Conservation (phyloP, 2,329 filamentous ascomycete genomes). For the Sordariomycetes sp. region DNA sequence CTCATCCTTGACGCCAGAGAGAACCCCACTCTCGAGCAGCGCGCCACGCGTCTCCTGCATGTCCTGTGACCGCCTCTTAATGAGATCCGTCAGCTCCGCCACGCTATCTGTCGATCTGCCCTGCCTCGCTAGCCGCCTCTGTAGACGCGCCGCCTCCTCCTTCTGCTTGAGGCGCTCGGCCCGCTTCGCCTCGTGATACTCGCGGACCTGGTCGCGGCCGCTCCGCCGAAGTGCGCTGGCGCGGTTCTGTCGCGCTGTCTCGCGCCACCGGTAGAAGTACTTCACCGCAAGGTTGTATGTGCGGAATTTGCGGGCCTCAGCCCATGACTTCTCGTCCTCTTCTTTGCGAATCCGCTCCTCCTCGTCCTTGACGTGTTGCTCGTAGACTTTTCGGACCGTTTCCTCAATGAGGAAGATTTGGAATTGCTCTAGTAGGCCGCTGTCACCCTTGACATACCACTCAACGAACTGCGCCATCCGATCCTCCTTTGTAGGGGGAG, state of each 20-base stretch:
- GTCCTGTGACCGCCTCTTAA: slow-evolving; percentile 8
- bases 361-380: slow-evolving; percentile 24
- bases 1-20: slow-evolving; percentile 25
- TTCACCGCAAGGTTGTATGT: slow-evolving; percentile 35
- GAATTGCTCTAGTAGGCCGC: slow-evolving; percentile 38
- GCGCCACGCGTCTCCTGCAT: slow-evolving; percentile 15
- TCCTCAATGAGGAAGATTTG: slow-evolving; percentile 29
- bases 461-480: slow-evolving; percentile 32
- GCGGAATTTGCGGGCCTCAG: slow-evolving; percentile 33
- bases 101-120: slow-evolving; percentile 14
- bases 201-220: slow-evolving; percentile 35
- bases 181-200: slow-evolving; percentile 26
- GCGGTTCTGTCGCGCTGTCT: slow-evolving; percentile 31
- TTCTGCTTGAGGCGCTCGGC: slow-evolving; percentile 17
- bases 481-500: slow-evolving; percentile 3
- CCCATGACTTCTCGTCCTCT: slow-evolving; percentile 31
- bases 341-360: slow-evolving; percentile 27
- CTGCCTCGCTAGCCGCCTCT: slow-evolving; percentile 5
- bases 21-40: slow-evolving; percentile 25
- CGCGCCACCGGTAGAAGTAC: slow-evolving; percentile 43
- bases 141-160: slow-evolving; percentile 16
- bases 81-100: slow-evolving; percentile 19
- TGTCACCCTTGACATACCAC: slow-evolving; percentile 42
- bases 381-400: slow-evolving; percentile 26
- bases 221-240: slow-evolving; percentile 35